Evolutionary conservation across 345 rosid genomes (phyloP).

Genomic region (Eucalyptus polyanthemos): DNA sequence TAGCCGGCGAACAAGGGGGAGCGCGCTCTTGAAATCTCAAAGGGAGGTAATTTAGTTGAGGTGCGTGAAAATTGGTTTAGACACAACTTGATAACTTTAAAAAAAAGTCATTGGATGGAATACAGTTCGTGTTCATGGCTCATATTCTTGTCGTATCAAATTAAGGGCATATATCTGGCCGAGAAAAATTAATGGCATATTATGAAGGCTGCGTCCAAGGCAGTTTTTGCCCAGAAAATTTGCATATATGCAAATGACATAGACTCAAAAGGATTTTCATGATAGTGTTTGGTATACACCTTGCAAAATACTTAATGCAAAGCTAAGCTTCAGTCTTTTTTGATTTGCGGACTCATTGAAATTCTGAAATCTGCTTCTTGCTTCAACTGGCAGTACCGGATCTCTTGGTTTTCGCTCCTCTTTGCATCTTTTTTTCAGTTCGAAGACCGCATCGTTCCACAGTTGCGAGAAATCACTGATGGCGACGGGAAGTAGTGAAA

Average conservation of each 20-base stretch:
- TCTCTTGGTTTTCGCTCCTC: neutral
- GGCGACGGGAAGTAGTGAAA: constrained; percentile 20
- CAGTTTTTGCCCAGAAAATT: neutral
- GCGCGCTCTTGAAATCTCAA: neutral
- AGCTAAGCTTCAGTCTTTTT: neutral
- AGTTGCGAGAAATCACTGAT: constrained; percentile 35
- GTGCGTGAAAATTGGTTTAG: neutral
- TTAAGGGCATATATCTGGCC: neutral
- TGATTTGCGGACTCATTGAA: neutral
- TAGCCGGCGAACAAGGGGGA: neutral
- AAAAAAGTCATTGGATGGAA: neutral
- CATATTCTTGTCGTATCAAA: neutral
- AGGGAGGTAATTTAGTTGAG: neutral
- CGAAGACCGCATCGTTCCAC: neutral
- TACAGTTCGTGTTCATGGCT: neutral
- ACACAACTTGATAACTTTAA: neutral
- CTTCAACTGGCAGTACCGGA: neutral
- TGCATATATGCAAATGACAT: neutral
- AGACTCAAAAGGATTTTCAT: neutral
- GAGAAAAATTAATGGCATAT: neutral
- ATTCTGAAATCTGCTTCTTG: neutral
- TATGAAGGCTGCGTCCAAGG: neutral
- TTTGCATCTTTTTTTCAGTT: neutral
- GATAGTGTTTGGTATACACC: neutral
- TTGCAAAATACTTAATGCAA: neutral